These are phyloP conservation scores for Solanum chiquidenum DNA, from an alignment of 257 asterid species.

Conservation along the genomic window DNA sequence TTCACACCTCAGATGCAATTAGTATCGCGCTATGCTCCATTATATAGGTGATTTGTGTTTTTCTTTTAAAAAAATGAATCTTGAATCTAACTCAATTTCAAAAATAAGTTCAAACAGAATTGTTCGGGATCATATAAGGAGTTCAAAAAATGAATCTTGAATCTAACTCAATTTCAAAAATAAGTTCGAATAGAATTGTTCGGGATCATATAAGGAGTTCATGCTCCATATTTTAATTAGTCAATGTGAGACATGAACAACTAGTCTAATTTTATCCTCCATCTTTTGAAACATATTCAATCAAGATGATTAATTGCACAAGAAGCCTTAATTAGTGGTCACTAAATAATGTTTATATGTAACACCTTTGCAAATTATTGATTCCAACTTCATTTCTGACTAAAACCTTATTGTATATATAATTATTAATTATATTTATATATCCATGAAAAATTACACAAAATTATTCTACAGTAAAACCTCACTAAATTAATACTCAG, in stretches of 20 bases:
- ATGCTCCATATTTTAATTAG: too few species aligned
- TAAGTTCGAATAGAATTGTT: too few species aligned
- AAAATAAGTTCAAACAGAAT: too few species aligned
- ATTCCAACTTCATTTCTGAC: background rate
- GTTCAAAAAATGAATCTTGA: too few species aligned
- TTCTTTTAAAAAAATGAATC: too few species aligned
- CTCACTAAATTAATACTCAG: too few species aligned
- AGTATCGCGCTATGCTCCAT: background rate
- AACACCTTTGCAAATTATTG: background rate
- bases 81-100: background rate
- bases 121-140: too few species aligned
- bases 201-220: too few species aligned
- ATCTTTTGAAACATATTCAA: background rate
- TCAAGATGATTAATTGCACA: background rate
- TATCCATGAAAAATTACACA: background rate
- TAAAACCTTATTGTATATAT: background rate
- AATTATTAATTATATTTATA: background rate
- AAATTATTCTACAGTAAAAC: too few species aligned
- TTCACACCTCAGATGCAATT: too few species aligned
- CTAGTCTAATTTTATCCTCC: background rate
- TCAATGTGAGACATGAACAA: background rate
- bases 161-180: background rate
- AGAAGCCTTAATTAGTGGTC: background rate
- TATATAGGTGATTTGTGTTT: background rate
- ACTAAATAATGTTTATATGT: background rate